These are phyloP conservation scores for Hyaloperonospora arabidopsidis DNA, from an alignment of 352 stramenopile species.

Conservation along the genomic window DNA sequence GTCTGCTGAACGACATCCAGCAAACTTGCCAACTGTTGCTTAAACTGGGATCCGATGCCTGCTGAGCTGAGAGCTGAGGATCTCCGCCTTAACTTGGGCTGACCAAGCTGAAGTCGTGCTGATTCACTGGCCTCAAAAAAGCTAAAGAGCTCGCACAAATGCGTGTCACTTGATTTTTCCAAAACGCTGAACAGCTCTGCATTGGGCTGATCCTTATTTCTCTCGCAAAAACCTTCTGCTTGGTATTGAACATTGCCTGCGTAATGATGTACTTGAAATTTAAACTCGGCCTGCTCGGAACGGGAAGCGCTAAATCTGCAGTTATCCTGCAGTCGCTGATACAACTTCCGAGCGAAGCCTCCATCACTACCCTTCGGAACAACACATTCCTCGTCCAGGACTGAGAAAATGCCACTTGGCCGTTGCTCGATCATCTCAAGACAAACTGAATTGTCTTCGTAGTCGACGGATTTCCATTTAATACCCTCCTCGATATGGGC, in stretches of 20 bases:
- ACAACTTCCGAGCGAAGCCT: conserved; percentile 69
- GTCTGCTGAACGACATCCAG: conserved; percentile 91
- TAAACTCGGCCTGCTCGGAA: conserved; percentile 58
- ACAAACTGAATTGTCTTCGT: conserved; percentile 66
- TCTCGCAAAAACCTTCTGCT: conserved; percentile 74
- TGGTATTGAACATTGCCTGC: conserved; percentile 70
- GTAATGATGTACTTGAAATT: conserved; percentile 80
- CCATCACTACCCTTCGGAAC: conserved; percentile 73
- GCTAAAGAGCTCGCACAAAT: conserved; percentile 55
- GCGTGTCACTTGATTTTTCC: conserved; percentile 48
- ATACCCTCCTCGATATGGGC: conserved; percentile 72
- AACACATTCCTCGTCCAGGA: conserved; percentile 82
- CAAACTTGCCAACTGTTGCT: conserved; percentile 87
- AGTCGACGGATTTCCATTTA: conserved; percentile 57
- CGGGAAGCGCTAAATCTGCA: conserved; percentile 50
- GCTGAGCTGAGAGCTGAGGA: conserved; percentile 63
- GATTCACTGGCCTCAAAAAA: conserved; percentile 59
- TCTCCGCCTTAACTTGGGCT: conserved; percentile 46
- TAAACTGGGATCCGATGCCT: conserved; percentile 89
- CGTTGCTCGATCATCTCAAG: conserved; percentile 82
- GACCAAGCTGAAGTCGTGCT: conserved; percentile 22
- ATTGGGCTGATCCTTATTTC: conserved; percentile 85
- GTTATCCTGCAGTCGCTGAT: conserved; percentile 55
- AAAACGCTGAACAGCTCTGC: conserved; percentile 63
- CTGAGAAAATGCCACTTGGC: conserved; percentile 61